Base-by-base conservation (phyloP, 2,329 filamentous ascomycete genomes). In the Sordariomycetes sp. region DNA sequence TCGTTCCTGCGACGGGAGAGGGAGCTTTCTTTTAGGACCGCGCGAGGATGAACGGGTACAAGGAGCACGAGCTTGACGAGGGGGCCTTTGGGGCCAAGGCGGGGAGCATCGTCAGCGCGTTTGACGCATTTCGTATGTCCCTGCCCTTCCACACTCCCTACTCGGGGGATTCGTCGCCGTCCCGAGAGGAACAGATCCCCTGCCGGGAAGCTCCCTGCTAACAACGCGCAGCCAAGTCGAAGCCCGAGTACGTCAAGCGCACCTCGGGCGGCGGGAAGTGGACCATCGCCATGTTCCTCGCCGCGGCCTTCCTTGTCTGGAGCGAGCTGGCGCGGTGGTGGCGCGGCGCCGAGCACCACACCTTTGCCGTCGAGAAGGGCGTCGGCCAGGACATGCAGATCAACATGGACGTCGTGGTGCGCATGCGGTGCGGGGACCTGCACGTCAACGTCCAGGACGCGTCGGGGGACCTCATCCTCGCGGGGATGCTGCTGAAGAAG, bases 361-460 rank as follows among this genome's bases (percentile, higher is more conserved):
- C 88, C 60, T 99, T 97, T 72, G 86, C 86, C 60, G 92, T 99
- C 58, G 94, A 97, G 71, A 94, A 95, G 72, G 89, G 89, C 62
- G 80, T 99, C 45, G 86, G 87, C 2, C 90, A 90, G 70, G 80
- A 84, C 61, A 81, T 99, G 69, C 91, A 97, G 72, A 87, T 99
- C 73, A 99, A 99, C 74, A 76, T 99, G 59, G 94, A 99, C 71
- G 77, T 95, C n/a, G 89, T 97, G 5, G 78, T 99, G 54, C 79
- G 79, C 56, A 99, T 99, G 94, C 75, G 79, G 64, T 99, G 94
- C 76, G 74, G 78, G 58, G 86, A 95, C 67, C 74, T 99, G n/a
- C 89, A 96, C 73, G 77, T 99, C 71, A 97, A 99, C 72, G 91
- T 99, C 55, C 94, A 97, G 74, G 94, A 99, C 70, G 91, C 92